These are phyloP conservation scores for Fraxinus floribunda DNA, from an alignment of 305 asterid species.

Conservation along the genomic window DNA sequence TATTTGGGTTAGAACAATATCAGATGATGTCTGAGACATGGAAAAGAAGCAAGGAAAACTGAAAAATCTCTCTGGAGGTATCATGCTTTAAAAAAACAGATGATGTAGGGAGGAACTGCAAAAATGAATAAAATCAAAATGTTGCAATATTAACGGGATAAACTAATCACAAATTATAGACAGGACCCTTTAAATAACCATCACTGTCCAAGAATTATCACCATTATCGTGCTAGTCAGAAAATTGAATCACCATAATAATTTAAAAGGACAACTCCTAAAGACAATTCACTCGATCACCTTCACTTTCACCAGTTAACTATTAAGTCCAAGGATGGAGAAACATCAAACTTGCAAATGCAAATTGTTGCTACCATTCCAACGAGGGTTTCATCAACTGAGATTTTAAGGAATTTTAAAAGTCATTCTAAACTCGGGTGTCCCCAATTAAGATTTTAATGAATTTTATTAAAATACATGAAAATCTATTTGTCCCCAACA, in stretches of 20 bases:
- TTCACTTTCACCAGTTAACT: background rate
- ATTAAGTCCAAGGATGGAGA: background rate
- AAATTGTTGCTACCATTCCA: background rate
- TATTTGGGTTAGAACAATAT: conserved; percentile 3
- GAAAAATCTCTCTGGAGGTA: background rate
- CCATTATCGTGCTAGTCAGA: background rate
- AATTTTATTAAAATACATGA: too few relatives aligned
- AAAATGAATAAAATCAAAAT: background rate
- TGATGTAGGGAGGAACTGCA: background rate
- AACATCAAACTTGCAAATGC: background rate
- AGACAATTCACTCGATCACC: background rate
- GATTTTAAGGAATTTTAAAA: background rate
- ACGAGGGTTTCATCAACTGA: background rate
- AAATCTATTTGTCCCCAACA: too few relatives aligned
- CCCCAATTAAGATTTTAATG: too few relatives aligned
- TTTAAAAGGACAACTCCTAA: background rate
- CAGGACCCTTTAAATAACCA: background rate
- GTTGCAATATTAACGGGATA: background rate
- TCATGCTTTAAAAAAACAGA: background rate
- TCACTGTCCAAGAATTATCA: background rate
- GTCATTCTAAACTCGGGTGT: too few relatives aligned
- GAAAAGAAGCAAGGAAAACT: background rate
- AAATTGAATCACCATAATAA: background rate
- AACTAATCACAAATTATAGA: background rate
- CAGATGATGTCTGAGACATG: background rate